phyloP scores from a whole-genome alignment of 768 basidiomycete genomes.

The Tephrocybe sp. region DNA sequence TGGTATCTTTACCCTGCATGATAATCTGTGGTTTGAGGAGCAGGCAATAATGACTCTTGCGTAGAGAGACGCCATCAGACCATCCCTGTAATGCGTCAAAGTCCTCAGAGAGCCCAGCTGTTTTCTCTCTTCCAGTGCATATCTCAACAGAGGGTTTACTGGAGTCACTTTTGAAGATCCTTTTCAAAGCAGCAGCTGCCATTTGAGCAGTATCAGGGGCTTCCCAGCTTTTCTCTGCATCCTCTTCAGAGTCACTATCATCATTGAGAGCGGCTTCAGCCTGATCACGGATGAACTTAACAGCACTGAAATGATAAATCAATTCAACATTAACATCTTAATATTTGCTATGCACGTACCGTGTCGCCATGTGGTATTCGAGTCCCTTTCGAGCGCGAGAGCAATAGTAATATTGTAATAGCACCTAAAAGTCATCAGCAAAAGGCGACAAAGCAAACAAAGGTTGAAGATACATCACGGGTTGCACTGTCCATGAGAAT shows the following conservation, averaged over 20 bases:
- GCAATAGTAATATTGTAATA: slow-evolving; percentile 88
- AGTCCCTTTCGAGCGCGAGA: slow-evolving; percentile 73
- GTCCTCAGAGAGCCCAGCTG: slow-evolving; percentile 30
- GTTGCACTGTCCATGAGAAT: slow-evolving; percentile 75
- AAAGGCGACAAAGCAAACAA: not conserved
- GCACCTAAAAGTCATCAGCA: slow-evolving; percentile 50
- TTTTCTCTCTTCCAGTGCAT: slow-evolving; percentile 23
- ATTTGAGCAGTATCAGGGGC: slow-evolving; percentile 54
- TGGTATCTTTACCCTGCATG: slow-evolving; percentile 55
- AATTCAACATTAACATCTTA: slow-evolving; percentile 6
- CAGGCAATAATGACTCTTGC: slow-evolving; percentile 79
- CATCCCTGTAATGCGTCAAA: slow-evolving; percentile 70
- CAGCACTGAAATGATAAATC: slow-evolving; percentile 48
- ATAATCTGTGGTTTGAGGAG: slow-evolving; percentile 91
- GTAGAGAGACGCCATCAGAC: slow-evolving; percentile 67
- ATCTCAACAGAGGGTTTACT: slow-evolving; percentile 46
- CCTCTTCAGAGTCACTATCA: slow-evolving; percentile 24
- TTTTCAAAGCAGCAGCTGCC: slow-evolving; percentile 67
- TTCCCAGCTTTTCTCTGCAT: slow-evolving; percentile 27
- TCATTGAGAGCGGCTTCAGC: slow-evolving; percentile 47
- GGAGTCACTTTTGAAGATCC: slow-evolving; percentile 58
- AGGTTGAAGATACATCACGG: slow-evolving; percentile 67
- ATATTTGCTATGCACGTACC: slow-evolving; percentile 42
- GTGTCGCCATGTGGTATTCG: slow-evolving; percentile 87
- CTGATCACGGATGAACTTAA: slow-evolving; percentile 88